phyloP scores from a whole-genome alignment of 169 alveolate genomes.

The Eimeria brunetti region DNA sequence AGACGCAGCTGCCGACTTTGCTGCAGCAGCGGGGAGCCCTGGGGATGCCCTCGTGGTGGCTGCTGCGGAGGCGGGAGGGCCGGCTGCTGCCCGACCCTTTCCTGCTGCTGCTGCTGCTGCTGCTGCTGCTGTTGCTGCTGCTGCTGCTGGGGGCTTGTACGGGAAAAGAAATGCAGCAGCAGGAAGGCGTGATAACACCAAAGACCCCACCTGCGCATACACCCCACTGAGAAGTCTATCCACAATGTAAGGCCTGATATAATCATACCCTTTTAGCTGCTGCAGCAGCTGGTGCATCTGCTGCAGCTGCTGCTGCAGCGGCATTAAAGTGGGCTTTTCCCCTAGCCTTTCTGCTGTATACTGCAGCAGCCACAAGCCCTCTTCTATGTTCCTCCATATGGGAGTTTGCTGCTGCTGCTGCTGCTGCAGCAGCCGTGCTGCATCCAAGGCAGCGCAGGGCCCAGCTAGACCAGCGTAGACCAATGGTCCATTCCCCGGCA shows the following conservation, averaged over 20 bases:
- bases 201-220: slow-evolving; percentile 48
- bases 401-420: slow-evolving; percentile 80
- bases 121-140: background rate
- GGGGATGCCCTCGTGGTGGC: too few species aligned
- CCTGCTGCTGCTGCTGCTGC: background rate
- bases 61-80: too few species aligned
- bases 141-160: background rate
- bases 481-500: slow-evolving; percentile 84
- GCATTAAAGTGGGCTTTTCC: background rate
- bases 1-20: background rate
- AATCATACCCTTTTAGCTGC: slow-evolving; percentile 18
- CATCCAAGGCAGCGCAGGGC: slow-evolving; percentile 80
- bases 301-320: slow-evolving; percentile 51
- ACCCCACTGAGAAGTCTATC: slow-evolving; percentile 13
- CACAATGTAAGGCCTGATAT: slow-evolving; percentile 33
- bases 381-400: slow-evolving; percentile 86
- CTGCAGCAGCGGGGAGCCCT: too few species aligned
- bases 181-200: background rate
- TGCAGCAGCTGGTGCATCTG: slow-evolving; percentile 1
- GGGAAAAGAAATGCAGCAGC: slow-evolving; percentile 2
- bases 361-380: slow-evolving; percentile 93
- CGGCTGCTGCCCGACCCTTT: too few species aligned
- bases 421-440: slow-evolving; percentile 12
- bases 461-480: slow-evolving; percentile 92
- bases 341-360: slow-evolving; percentile 86